Conservation (phyloP, 148 eudicot genomes). For the Selenicereus undatus region DNA sequence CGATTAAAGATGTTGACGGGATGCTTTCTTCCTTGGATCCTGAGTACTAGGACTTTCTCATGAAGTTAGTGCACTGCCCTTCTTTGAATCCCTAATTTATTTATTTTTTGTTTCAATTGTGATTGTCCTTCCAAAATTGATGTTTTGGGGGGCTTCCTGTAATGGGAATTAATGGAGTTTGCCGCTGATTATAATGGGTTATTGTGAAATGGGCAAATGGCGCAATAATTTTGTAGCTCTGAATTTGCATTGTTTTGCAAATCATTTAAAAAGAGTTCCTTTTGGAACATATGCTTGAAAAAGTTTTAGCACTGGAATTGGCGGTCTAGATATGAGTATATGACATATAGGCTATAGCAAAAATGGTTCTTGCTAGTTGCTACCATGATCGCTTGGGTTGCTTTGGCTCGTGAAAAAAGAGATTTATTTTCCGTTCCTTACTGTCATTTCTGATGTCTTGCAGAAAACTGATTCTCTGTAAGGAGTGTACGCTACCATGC, state of each 20-base stretch:
- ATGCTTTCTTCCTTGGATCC: slow-evolving; percentile 82
- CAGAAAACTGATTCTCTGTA: neutral
- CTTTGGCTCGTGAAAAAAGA: neutral
- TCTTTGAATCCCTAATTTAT: neutral
- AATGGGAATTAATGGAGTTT: neutral
- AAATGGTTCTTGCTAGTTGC: neutral
- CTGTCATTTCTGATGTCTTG: neutral
- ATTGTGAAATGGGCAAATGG: neutral
- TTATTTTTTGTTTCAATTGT: neutral
- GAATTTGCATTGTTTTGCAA: neutral
- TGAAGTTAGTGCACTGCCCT: slow-evolving; percentile 60
- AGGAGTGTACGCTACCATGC: neutral
- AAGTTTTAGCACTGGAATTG: neutral
- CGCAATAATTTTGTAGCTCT: slow-evolving; percentile 12
- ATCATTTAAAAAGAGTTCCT: neutral
- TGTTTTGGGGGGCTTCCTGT: slow-evolving; percentile 13
- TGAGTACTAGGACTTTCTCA: slow-evolving; percentile 89
- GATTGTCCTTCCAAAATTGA: neutral
- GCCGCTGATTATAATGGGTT: neutral
- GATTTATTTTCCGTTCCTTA: neutral
- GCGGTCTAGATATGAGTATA: neutral
- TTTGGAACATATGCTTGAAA: neutral
- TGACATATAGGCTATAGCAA: neutral
- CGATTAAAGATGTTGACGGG: slow-evolving; percentile 87
- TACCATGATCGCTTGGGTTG: neutral